phyloP scores from a whole-genome alignment of 441 rosid species.

The Populus tomentosa region DNA sequence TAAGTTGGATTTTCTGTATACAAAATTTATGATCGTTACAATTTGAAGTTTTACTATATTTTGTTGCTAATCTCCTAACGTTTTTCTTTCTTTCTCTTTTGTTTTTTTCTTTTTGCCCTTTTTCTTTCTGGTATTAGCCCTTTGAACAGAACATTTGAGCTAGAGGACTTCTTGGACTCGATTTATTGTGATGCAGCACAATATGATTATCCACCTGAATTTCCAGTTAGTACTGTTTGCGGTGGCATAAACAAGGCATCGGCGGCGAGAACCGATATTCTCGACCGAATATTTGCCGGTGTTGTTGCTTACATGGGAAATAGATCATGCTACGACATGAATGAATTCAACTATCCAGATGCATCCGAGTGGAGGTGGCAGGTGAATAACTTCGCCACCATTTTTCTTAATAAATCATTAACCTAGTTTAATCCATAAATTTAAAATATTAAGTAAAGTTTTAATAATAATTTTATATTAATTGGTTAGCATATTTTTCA shows the following conservation, averaged over 20 bases:
- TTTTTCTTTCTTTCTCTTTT: too few relatives aligned
- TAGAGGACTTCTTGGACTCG: constrained; percentile 33
- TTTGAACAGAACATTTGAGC: constrained; percentile 23
- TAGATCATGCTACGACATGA: constrained; percentile 30
- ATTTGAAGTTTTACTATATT: too few relatives aligned
- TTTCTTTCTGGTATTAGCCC: constrained; percentile 28
- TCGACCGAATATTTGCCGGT: constrained; percentile 48
- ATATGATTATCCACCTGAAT: constrained; percentile 43
- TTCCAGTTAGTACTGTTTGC: constrained; percentile 43
- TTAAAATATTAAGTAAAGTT: too few relatives aligned
- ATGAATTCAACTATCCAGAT: constrained; percentile 8
- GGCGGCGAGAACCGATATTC: constrained; percentile 23
- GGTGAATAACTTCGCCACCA: constrained; percentile 24
- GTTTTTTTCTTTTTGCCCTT: background rate
- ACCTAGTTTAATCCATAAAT: too few relatives aligned
- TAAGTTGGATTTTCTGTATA: constrained; percentile 1
- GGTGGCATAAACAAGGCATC: constrained; percentile 44
- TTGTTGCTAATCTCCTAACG: too few relatives aligned
- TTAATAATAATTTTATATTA: too few relatives aligned
- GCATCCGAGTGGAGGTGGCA: constrained; percentile 45
- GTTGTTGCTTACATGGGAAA: constrained; percentile 41
- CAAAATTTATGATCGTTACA: background rate
- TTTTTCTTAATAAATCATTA: background rate
- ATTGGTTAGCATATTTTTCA: too few relatives aligned
- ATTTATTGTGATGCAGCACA: constrained; percentile 48